phyloP scores from a whole-genome alignment of 371 early-diverging fungal genomes.

The Zychaea mexicana region DNA sequence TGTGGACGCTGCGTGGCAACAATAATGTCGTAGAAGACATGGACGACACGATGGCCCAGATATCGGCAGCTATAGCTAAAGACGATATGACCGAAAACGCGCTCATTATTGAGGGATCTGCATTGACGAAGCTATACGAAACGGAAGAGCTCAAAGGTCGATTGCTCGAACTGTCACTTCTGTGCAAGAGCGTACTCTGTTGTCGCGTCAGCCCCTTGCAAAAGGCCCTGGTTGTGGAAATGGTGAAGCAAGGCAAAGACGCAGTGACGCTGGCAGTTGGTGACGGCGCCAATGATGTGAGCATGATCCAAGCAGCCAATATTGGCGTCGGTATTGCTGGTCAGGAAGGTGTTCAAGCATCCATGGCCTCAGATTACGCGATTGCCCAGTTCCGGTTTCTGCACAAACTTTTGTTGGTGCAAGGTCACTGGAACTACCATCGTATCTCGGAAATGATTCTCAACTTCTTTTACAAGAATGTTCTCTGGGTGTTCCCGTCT shows the following conservation, averaged over 20 bases:
- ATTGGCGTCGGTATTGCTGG: constrained; percentile 95
- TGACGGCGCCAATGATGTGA: constrained; percentile 94
- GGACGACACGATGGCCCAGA: constrained; percentile 31
- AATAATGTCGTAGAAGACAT: constrained; percentile 35
- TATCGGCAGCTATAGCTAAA: constrained; percentile 8
- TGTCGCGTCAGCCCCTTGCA: constrained; percentile 96
- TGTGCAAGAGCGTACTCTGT: constrained; percentile 90
- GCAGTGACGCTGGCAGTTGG: constrained; percentile 93
- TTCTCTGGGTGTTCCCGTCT: constrained; percentile 77
- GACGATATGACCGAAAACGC: constrained; percentile 37
- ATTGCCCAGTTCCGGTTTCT: constrained; percentile 85
- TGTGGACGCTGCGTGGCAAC: constrained; percentile 70
- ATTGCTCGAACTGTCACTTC: constrained; percentile 77
- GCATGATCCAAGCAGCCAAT: constrained; percentile 92
- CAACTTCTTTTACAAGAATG: constrained; percentile 82
- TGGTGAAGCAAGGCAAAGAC: constrained; percentile 80
- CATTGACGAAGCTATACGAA: constrained; percentile 79
- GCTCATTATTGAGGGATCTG: constrained; percentile 90
- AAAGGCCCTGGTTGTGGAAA: constrained; percentile 94
- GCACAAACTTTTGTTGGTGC: constrained; percentile 74
- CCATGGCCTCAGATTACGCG: constrained; percentile 89
- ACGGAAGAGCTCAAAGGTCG: constrained; percentile 55
- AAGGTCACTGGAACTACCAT: constrained; percentile 86
- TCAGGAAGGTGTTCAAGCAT: constrained; percentile 92
- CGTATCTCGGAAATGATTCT: constrained; percentile 80